Evolutionary conservation across 768 basidiomycete species (phyloP).

Genomic region (Tricholoma furcatifolium): DNA sequence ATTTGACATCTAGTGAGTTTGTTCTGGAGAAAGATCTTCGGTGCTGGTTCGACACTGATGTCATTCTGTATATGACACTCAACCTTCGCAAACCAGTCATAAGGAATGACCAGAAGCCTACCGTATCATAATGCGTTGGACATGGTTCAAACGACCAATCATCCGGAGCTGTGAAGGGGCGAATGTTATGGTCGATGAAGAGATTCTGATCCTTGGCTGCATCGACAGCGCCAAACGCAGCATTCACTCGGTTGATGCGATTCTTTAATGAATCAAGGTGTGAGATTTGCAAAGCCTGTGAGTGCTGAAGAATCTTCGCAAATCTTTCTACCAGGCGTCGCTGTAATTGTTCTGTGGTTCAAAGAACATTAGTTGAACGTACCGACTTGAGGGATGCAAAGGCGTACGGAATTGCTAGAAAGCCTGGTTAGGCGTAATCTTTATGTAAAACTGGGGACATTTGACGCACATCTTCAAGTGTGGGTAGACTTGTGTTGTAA

Average conservation of each 20-base stretch:
- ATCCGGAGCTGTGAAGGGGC: slow-evolving; percentile 59
- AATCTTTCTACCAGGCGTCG: slow-evolving; percentile 58
- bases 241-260: slow-evolving; percentile 45
- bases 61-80: slow-evolving; percentile 38
- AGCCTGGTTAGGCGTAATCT: slow-evolving; percentile 10
- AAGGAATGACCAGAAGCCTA: slow-evolving; percentile 25
- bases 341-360: slow-evolving; percentile 65
- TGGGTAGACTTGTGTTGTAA: slow-evolving; percentile 67
- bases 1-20: slow-evolving; percentile 57
- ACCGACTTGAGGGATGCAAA: not conserved
- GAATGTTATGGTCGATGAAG: slow-evolving; percentile 70
- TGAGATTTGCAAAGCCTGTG: slow-evolving; percentile 54
- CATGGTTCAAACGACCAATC: slow-evolving; percentile 82
- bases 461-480: slow-evolving; percentile 65
- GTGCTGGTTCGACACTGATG: slow-evolving; percentile 63
- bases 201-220: slow-evolving; percentile 63
- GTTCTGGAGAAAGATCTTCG: slow-evolving; percentile 82
- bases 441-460: not conserved
- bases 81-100: not conserved
- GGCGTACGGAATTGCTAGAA: slow-evolving; percentile 64
- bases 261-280: slow-evolving; percentile 61
- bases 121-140: slow-evolving; percentile 72
- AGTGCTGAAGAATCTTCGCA: slow-evolving; percentile 51
- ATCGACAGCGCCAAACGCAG: slow-evolving; percentile 50
- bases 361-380: not conserved